A percentile compares a stretch with the other conserved stretches of the same genome.
These are phyloP conservation scores for Pseudonitzschia delicatissima DNA, from an alignment of 108 stramenopile genomes.

Conservation along the genomic window DNA sequence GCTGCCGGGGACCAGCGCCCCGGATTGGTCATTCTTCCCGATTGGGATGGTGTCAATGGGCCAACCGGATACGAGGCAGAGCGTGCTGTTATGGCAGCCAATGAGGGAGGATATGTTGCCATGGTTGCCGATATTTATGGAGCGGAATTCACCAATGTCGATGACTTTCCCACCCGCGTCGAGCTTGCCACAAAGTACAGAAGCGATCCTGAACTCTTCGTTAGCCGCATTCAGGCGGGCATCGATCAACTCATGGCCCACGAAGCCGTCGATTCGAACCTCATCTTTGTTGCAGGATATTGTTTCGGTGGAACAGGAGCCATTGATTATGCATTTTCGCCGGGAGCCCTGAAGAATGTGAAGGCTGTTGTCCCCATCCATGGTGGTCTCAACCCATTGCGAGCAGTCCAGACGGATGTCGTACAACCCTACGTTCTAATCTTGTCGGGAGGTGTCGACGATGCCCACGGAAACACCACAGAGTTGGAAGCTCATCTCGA, in stretches of 20 bases:
- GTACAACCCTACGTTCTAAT: conserved; percentile 7
- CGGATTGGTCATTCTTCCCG: conserved; percentile 39
- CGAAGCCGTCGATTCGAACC: conserved; percentile 19
- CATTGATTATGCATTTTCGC: conserved; percentile 28
- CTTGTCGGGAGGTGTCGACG: conserved; percentile 47
- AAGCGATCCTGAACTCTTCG: conserved; percentile 25
- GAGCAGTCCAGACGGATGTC: background rate
- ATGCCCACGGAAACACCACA: conserved; percentile 33
- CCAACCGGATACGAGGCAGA: conserved; percentile 34
- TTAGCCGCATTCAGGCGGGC: conserved; percentile 37
- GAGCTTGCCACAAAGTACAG: conserved; percentile 23
- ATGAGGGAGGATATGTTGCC: conserved; percentile 33
- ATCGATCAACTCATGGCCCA: conserved; percentile 29
- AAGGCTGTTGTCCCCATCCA: conserved; percentile 45
- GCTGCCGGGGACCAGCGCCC: conserved; percentile 13
- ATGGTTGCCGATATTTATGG: conserved; percentile 48
- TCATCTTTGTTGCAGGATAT: conserved; percentile 42
- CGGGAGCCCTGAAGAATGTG: conserved; percentile 8
- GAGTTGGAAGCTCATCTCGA: conserved; percentile 35
- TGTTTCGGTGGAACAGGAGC: conserved; percentile 34
- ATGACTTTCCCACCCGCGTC: conserved; percentile 4
- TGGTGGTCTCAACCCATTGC: conserved; percentile 25
- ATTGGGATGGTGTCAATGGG: conserved; percentile 38
- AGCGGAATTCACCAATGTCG: conserved; percentile 20
- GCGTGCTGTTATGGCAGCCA: conserved; percentile 35